Percentiles rank a stretch among this genome's conserved stretches.
Evolutionary conservation across 2,329 filamentous ascomycete genomes (phyloP).

Genomic region (Paecilomyces sp.): DNA sequence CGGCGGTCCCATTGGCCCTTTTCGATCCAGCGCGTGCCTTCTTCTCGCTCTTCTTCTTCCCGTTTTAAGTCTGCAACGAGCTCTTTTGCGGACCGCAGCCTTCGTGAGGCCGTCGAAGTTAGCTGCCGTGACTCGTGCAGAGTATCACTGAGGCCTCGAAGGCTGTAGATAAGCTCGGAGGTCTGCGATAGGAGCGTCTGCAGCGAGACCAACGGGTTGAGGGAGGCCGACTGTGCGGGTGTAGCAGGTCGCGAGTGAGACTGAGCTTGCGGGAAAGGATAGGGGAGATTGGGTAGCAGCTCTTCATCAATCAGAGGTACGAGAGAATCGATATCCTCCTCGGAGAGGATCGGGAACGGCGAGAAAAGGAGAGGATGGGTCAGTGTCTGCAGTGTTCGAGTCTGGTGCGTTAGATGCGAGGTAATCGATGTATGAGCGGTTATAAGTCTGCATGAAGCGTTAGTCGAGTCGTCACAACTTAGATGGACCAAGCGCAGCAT

Average conservation of each 20-base stretch:
- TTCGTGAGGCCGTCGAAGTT: slow-evolving; percentile 70
- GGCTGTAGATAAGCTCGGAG: slow-evolving; percentile 65
- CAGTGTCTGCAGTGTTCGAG: slow-evolving; percentile 51
- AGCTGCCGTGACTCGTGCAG: slow-evolving; percentile 91
- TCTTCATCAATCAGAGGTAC: slow-evolving; percentile 50
- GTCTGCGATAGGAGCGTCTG: slow-evolving; percentile 64
- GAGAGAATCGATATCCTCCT: slow-evolving; percentile 50
- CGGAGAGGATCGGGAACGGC: slow-evolving; percentile 45
- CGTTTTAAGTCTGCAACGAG: slow-evolving; percentile 76
- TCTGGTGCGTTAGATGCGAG: slow-evolving; percentile 55
- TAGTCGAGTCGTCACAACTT: neutral
- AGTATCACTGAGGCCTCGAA: slow-evolving; percentile 82
- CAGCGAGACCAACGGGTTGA: slow-evolving; percentile 55
- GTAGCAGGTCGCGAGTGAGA: slow-evolving; percentile 20
- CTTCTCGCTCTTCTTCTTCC: slow-evolving; percentile 75
- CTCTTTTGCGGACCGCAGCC: slow-evolving; percentile 74
- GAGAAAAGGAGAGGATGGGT: slow-evolving; percentile 54
- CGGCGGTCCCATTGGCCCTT: slow-evolving; percentile 76
- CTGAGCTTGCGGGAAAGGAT: slow-evolving; percentile 28
- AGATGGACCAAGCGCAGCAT: neutral
- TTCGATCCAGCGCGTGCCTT: slow-evolving; percentile 74
- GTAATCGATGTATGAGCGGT: slow-evolving; percentile 53
- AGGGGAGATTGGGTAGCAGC: slow-evolving; percentile 46
- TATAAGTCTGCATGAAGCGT: slow-evolving; percentile 40
- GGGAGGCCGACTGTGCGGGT: slow-evolving; percentile 16